Evolutionary conservation across 192 early-diverging fungal genomes (phyloP), one percentile per base, ranked within the genome.

Genomic region (Podila minutissima): DNA sequence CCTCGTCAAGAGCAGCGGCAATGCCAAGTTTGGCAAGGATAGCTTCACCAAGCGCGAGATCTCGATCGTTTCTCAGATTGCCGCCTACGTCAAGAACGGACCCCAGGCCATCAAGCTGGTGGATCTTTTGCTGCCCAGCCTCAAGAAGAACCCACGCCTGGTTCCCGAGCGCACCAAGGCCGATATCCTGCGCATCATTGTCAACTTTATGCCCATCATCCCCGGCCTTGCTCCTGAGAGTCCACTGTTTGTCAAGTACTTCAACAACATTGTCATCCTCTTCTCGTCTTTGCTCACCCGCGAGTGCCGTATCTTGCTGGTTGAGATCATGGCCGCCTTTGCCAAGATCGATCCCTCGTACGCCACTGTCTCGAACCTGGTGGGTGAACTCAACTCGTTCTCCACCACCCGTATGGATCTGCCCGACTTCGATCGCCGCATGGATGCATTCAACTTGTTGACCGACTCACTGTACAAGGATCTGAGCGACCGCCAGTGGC

Each of bases 141-240:
- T 97, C 37, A 92, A 92, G 67, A 90, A 91, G 51, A 91, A 91
- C 28, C 72, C 89, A 59, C 85, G 87, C 38, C 41, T 87, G 4
- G 92, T 98, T 10, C 88, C 94, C 1, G 96, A 97, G 82, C 81
- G 85, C 38, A 91, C 91, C 37, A 99, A 99, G 83, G 85, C 88
- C 4, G 88, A 98, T 60, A 95, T 99, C 37, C 85, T 98, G 31
- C 67, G 83, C 13, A 95, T 97, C 49, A 91, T 96, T 82, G 78
- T 82, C 37, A 86, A 92, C 64, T 97, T 97, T 75, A 70, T 98
- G 19, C 91, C 90, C 3, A 79, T 95, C n/a, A 88, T 98, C 28
- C 92, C 90, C 12, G 85, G 81, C 20, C 77, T 87, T 37, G 62
- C 63, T 8, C 50, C 65, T 8, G 74, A 72, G n/a, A 71, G 75